Base-by-base conservation (phyloP, 768 basidiomycete species). In the Trametes punicea region DNA sequence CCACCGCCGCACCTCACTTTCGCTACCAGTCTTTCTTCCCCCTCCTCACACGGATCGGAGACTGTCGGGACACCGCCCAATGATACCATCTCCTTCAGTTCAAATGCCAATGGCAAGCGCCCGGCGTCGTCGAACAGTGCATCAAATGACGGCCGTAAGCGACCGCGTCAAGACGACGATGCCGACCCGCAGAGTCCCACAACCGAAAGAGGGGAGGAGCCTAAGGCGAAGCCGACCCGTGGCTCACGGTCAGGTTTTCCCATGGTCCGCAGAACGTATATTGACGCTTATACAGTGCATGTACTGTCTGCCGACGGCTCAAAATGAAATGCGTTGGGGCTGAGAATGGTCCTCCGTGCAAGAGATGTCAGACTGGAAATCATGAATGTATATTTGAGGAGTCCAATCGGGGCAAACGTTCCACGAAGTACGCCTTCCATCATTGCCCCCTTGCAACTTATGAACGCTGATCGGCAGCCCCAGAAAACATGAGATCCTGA, bases 341-440 rank as follows among this genome's bases (percentile, higher is more conserved):
- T 2, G 93, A 94, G 69, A 82, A 93, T 36, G 93, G 93, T 0
- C 89, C 89, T 0, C 91, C 93, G 0, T 97, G 93, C 75, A 95
- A 93, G 66, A 86, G 93, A 20, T 97, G 93, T 65, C 72, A 74
- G 42, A 66, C 83, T 0, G 87, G 89, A 18, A 82, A 82, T 62
- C 89, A 95, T 65, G 92, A 96, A 63, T 99, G 97, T 67, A 82
- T 97, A 40, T 98, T 99, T 61, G 94, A 98, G 73, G 96, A 98
- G 69, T 93, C 90, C 2, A 95, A 98, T 69, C 82, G 97, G 45
- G 97, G 97, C 38, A 96, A 95, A 70, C 84, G 91, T 10, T 83
- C 88, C 20, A 81, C 87, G 51, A 92, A 90, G 90, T 91, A 71
- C 61, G 80, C 64, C 20, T 48, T 20, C 45, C 20, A 42, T 56